Evolutionary conservation across 176 grass and related monocot genomes (phyloP).

Genomic region (Paspalum vaginatum): DNA sequence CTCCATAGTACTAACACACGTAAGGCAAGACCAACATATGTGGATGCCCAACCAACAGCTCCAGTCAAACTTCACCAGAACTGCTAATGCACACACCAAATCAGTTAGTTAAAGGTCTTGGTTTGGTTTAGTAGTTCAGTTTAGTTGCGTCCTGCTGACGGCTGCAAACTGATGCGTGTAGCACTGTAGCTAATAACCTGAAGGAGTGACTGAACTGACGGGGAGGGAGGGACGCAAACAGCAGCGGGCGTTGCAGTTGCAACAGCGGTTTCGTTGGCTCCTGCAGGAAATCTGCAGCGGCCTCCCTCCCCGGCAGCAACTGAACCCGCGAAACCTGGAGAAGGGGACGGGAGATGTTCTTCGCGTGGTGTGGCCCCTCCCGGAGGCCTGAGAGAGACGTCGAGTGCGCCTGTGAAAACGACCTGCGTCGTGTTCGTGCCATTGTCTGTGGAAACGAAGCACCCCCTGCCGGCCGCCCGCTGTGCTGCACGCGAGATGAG

Average conservation of each 20-base stretch:
- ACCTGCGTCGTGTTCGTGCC: not conserved
- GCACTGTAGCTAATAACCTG: no score
- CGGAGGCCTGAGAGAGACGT: no score
- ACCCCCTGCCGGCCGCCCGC: no score
- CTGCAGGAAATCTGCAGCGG: slow-evolving; percentile 22
- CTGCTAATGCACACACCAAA: not conserved
- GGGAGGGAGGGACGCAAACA: not conserved
- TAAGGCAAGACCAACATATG: not conserved
- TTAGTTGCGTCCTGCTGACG: not conserved
- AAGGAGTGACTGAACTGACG: no score
- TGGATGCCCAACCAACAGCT: slow-evolving; percentile 38
- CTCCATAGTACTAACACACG: not conserved
- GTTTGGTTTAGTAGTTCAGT: no score
- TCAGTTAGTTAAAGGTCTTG: not conserved
- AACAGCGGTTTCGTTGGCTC: slow-evolving; percentile 46
- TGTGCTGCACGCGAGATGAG: no score
- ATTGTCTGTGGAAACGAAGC: not conserved
- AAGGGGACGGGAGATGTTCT: not conserved
- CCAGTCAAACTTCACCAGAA: slow-evolving; percentile 41
- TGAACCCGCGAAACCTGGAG: not conserved
- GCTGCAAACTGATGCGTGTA: not conserved
- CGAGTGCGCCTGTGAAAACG: not conserved
- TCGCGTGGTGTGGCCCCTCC: no score
- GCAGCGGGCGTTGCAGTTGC: not conserved
- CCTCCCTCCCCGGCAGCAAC: slow-evolving; percentile 12